Percentiles rank a stretch among this genome's conserved stretches.
Evolutionary conservation across 129 eudicot genomes (phyloP).

Genomic region (Oenanthe sinensis): DNA sequence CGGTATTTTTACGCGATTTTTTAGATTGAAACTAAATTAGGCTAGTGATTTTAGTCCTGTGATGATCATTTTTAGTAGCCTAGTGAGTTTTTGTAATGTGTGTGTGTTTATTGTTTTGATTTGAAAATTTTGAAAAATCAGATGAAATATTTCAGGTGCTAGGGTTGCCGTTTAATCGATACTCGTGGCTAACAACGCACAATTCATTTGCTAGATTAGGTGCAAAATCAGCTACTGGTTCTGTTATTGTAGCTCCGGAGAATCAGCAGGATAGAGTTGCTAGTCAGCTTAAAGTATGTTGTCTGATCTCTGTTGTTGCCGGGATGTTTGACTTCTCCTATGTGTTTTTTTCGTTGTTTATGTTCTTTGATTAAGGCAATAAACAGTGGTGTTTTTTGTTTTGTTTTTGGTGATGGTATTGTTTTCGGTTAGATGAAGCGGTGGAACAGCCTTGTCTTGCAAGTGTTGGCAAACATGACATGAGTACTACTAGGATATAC

Average conservation of each 20-base stretch:
- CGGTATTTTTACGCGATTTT: no score
- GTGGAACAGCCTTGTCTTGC: constrained; percentile 5
- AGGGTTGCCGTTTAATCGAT: constrained; percentile 84
- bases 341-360: not conserved
- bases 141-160: constrained; percentile 39
- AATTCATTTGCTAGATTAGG: constrained; percentile 73
- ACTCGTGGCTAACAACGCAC: constrained; percentile 97
- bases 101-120: no score
- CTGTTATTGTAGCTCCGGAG: constrained; percentile 57
- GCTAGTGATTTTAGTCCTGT: no score
- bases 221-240: constrained; percentile 63
- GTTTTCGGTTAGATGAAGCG: not conserved
- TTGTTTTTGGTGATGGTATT: not conserved
- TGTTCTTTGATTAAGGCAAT: not conserved
- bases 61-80: no score
- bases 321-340: not conserved
- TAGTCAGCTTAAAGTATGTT: constrained; percentile 65
- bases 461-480: not conserved
- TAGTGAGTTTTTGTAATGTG: no score
- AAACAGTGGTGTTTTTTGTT: not conserved
- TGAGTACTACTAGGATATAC: not conserved
- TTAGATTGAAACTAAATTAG: no score
- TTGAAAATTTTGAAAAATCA: not conserved
- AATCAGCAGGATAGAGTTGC: constrained; percentile 91
- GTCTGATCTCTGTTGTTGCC: not conserved